phyloP scores from a whole-genome alignment of 2,329 filamentous ascomycete species.

The Colletotrichum viniferum region DNA sequence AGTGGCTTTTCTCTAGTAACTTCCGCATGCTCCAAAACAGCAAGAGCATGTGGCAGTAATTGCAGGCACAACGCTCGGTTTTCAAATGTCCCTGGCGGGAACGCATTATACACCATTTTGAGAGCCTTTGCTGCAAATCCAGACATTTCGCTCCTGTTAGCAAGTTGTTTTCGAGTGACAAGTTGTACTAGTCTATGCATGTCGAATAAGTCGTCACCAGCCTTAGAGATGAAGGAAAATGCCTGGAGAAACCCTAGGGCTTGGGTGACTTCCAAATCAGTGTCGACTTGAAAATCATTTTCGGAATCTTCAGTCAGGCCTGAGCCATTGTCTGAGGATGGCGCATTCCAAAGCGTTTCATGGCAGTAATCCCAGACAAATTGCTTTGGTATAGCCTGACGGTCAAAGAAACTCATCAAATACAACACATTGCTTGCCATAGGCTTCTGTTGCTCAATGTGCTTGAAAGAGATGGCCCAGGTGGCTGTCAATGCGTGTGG shows the following conservation, averaged over 20 bases:
- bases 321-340: accelerated
- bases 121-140: slow-evolving; percentile 26
- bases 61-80: not conserved
- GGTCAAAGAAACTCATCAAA: slow-evolving; percentile 46
- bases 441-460: slow-evolving; percentile 33
- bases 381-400: slow-evolving; percentile 37
- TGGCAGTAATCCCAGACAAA: slow-evolving; percentile 30
- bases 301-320: not conserved
- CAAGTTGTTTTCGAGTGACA: slow-evolving; percentile 33
- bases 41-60: not conserved
- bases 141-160: not conserved
- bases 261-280: not conserved
- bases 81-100: accelerated
- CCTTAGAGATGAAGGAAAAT: slow-evolving; percentile 31
- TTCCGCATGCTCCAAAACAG: not conserved
- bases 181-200: slow-evolving; percentile 41
- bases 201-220: slow-evolving; percentile 19
- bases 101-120: not conserved
- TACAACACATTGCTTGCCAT: slow-evolving; percentile 41
- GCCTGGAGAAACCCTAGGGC: slow-evolving; percentile 31
- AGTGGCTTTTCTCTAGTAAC: no score
- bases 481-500: slow-evolving; percentile 29
- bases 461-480: slow-evolving; percentile 31
- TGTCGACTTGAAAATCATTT: not conserved
- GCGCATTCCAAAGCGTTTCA: not conserved